Percentiles rank a stretch among this genome's conserved stretches.
These are phyloP conservation scores for Capronia epimyces DNA, from an alignment of 2,329 filamentous ascomycete species.

Conservation along the genomic window DNA sequence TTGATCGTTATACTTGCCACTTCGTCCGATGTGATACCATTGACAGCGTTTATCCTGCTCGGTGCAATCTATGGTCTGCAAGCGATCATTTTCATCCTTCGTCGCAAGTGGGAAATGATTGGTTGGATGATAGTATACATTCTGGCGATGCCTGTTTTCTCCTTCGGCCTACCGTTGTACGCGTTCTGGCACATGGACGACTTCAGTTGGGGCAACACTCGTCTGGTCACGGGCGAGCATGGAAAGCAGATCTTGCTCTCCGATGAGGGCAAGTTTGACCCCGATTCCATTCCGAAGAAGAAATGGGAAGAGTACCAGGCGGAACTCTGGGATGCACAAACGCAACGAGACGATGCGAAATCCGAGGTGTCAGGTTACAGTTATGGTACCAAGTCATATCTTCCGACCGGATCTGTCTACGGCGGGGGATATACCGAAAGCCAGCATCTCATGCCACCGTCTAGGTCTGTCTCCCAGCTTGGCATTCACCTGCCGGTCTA, in stretches of 20 bases:
- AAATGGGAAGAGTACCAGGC: conserved; percentile 99
- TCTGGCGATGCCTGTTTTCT: conserved; percentile 83
- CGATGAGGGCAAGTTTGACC: conserved; percentile 97
- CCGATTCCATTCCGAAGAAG: conserved; percentile 86
- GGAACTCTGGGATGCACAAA: conserved; percentile 94
- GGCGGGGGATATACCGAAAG: conserved; percentile 40
- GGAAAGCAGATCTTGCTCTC: conserved; percentile 89
- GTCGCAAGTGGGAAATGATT: conserved; percentile 98
- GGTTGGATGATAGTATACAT: conserved; percentile 99
- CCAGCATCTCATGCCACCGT: conserved; percentile 45
- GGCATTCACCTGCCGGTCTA: conserved; percentile 47
- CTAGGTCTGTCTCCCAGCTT: conserved; percentile 56
- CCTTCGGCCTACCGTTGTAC: conserved; percentile 83
- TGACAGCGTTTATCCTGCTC: conserved; percentile 83
- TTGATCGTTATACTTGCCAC: conserved; percentile 68
- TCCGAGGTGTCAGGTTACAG: conserved; percentile 91
- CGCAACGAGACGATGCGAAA: conserved; percentile 68
- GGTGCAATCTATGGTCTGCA: conserved; percentile 97
- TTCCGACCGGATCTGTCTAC: conserved; percentile 64
- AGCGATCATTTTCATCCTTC: conserved; percentile 91
- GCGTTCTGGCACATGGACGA: conserved; percentile 99
- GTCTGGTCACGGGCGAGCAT: conserved; percentile 89
- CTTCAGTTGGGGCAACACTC: conserved; percentile 98
- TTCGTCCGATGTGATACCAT: conserved; percentile 62
- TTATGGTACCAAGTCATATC: conserved; percentile 78